Conservation (phyloP, 2,329 filamentous ascomycete species). For the Bimuria novae-zelandiae region DNA sequence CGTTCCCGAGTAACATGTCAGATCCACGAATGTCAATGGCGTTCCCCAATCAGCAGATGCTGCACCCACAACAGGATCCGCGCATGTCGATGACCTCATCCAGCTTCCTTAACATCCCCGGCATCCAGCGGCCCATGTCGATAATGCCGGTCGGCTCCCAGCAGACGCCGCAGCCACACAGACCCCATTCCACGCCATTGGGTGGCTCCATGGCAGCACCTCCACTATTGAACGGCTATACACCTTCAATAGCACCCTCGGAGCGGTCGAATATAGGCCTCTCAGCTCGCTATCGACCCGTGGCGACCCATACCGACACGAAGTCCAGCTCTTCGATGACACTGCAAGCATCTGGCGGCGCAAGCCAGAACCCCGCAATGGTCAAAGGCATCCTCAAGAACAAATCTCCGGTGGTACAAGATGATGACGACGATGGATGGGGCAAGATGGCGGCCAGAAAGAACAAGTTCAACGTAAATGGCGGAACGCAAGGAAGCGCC, state of each 20-base stretch:
- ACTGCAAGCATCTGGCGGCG: constrained; percentile 35
- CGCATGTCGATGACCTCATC: constrained; percentile 33
- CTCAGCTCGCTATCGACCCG: constrained; percentile 87
- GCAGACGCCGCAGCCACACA: constrained; percentile 54
- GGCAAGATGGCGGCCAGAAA: constrained; percentile 37
- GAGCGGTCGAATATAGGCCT: constrained; percentile 94
- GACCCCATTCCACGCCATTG: constrained; percentile 29
- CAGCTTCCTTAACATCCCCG: constrained; percentile 32
- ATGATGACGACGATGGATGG: constrained; percentile 43
- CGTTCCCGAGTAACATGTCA: constrained; percentile 19
- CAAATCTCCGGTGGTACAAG: constrained; percentile 17
- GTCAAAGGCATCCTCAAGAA: constrained; percentile 45
- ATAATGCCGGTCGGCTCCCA: constrained; percentile 40
- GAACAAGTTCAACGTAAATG: constrained; percentile 22
- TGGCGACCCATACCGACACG: constrained; percentile 58
- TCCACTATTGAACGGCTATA: constrained; percentile 61
- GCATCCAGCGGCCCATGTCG: constrained; percentile 52
- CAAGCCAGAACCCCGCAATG: constrained; percentile 17
- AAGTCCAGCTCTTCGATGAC: constrained; percentile 36
- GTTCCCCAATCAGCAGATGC: constrained; percentile 23
- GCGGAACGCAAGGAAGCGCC: too few species aligned
- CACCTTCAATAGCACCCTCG: constrained; percentile 90
- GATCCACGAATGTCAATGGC: constrained; percentile 31
- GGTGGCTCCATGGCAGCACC: constrained; percentile 4
- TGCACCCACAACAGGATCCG: constrained; percentile 30